Percentiles rank a stretch among this genome's conserved stretches.
Conservation (phyloP, 305 asterid genomes). For the Petunia hybrid region DNA sequence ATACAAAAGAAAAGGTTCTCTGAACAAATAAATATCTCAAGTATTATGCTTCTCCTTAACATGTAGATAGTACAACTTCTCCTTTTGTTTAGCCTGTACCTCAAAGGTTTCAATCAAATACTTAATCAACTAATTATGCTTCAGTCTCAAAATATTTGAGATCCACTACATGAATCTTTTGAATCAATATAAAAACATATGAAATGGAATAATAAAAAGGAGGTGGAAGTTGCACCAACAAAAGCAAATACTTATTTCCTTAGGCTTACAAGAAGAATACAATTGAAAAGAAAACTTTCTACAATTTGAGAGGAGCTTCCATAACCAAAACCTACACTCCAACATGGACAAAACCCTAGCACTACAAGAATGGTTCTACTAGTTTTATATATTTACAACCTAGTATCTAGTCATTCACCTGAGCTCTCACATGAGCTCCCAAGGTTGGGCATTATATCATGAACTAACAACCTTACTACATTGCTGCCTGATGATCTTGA, state of each 20-base stretch:
- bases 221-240: slow-evolving; percentile 3
- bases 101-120: not conserved
- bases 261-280: slow-evolving; percentile 27
- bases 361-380: slow-evolving; percentile 52
- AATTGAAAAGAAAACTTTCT: slow-evolving; percentile 33
- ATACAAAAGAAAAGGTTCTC: too few species aligned
- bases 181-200: not conserved
- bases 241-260: slow-evolving; percentile 27
- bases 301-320: slow-evolving; percentile 28
- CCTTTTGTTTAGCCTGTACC: not conserved
- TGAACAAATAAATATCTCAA: too few species aligned
- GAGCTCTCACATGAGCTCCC: slow-evolving; percentile 93
- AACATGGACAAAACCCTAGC: slow-evolving; percentile 45
- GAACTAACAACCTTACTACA: slow-evolving; percentile 68
- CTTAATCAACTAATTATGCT: not conserved
- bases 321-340: slow-evolving; percentile 53
- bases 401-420: slow-evolving; percentile 54
- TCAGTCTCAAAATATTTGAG: not conserved
- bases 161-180: not conserved
- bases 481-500: slow-evolving; percentile 61
- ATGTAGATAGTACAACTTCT: not conserved
- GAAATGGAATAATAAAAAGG: not conserved
- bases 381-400: slow-evolving; percentile 49
- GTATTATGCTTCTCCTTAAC: too few species aligned
- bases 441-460: slow-evolving; percentile 64